Evolutionary conservation across 257 asterid species (phyloP).

Genomic region (Lycium barbarum): DNA sequence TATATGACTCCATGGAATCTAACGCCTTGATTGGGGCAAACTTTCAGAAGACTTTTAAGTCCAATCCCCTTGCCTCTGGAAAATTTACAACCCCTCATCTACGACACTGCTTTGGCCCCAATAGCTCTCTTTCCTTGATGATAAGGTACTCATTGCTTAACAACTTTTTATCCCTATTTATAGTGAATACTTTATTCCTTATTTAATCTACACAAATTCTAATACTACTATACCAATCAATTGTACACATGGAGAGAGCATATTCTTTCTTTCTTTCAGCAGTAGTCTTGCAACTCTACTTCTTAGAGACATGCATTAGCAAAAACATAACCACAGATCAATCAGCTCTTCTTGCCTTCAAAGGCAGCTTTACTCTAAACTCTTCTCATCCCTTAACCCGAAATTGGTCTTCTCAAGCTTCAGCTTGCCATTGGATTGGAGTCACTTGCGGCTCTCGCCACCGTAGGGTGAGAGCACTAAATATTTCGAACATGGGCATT

Average conservation of each 20-base stretch:
- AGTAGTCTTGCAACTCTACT: not conserved
- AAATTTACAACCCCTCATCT: not conserved
- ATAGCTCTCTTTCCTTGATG: not conserved
- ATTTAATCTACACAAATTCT: not conserved
- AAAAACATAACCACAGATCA: not conserved
- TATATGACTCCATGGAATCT: not conserved
- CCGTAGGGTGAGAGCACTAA: not conserved
- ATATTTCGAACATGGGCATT: not conserved
- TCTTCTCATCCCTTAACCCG: not conserved
- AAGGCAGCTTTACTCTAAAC: not conserved
- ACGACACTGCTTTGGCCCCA: not conserved
- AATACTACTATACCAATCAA: not conserved
- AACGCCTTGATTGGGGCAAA: not conserved
- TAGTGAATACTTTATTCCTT: not conserved
- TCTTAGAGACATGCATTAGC: not conserved
- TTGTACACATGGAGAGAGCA: constrained; percentile 2
- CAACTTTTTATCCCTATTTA: not conserved
- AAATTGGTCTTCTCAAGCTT: not conserved
- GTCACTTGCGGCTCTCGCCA: constrained; percentile 17
- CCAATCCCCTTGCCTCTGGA: not conserved
- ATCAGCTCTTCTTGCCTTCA: constrained; percentile 24
- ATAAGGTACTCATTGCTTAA: not conserved
- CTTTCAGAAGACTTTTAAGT: not conserved
- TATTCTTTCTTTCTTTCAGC: not conserved
- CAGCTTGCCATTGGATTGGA: constrained; percentile 32